These are phyloP conservation scores for Talaromyces funiculosus DNA, from an alignment of 2,329 filamentous ascomycete genomes.

Conservation along the genomic window DNA sequence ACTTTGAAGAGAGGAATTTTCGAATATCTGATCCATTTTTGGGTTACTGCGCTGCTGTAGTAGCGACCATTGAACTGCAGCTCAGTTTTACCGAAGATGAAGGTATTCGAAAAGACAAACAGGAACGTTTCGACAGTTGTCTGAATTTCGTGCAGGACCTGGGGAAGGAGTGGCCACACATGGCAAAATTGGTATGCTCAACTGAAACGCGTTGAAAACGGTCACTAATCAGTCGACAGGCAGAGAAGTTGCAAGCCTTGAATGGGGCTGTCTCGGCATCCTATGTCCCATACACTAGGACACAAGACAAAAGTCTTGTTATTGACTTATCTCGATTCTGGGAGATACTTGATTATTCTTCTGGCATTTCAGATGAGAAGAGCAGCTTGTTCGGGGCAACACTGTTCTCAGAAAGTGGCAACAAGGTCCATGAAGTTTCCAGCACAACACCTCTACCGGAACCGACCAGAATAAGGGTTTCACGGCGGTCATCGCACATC, in stretches of 20 bases:
- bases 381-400: constrained; percentile 40
- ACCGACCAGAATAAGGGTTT: constrained; percentile 34
- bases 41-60: constrained; percentile 48
- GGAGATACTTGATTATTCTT: constrained; percentile 46
- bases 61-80: constrained; percentile 51
- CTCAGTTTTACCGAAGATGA: constrained; percentile 47
- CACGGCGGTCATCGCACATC: constrained; percentile 14
- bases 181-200: constrained; percentile 37
- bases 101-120: constrained; percentile 37
- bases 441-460: constrained; percentile 41
- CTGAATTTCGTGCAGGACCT: constrained; percentile 41
- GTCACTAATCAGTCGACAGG: constrained; percentile 24
- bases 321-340: constrained; percentile 46
- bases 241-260: constrained; percentile 39
- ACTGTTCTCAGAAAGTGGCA: constrained; percentile 27
- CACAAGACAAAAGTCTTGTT: constrained; percentile 33
- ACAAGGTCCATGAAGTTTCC: constrained; percentile 34
- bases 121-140: constrained; percentile 42
- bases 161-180: constrained; percentile 42
- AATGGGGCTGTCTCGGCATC: constrained; percentile 42
- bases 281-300: constrained; percentile 33
- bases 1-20: constrained; percentile 42
- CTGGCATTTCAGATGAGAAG: constrained; percentile 31
- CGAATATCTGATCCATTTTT: constrained; percentile 44
- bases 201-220: neutral